phyloP scores from a whole-genome alignment of 768 basidiomycete species.

The Lactarius trivialis region DNA sequence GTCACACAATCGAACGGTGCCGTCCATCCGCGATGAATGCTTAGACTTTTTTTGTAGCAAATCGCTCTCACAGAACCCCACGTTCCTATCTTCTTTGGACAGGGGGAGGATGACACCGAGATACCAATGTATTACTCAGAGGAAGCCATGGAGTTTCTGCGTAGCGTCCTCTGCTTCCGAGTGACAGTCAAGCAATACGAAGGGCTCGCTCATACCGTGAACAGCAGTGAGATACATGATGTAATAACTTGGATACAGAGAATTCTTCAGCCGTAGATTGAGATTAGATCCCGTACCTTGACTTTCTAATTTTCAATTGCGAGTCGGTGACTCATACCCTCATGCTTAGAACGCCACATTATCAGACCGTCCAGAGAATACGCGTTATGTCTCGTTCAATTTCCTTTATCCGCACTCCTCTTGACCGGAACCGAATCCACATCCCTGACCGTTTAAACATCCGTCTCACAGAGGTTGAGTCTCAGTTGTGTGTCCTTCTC shows the following conservation, averaged over 20 bases:
- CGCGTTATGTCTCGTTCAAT: slow-evolving; percentile 27
- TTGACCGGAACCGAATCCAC: slow-evolving; percentile 28
- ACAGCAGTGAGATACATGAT: slow-evolving; percentile 32
- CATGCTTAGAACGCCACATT: neutral
- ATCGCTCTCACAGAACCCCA: slow-evolving; percentile 31
- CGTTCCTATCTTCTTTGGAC: slow-evolving; percentile 39
- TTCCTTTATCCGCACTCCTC: slow-evolving; percentile 9
- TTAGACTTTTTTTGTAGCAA: slow-evolving; percentile 23
- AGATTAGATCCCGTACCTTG: neutral
- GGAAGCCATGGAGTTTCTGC: slow-evolving; percentile 32
- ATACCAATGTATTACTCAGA: slow-evolving; percentile 34
- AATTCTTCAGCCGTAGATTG: neutral
- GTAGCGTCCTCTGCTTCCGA: slow-evolving; percentile 25
- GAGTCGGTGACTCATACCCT: too few relatives aligned
- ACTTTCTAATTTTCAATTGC: neutral
- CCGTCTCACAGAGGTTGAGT: slow-evolving; percentile 60
- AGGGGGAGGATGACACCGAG: slow-evolving; percentile 34
- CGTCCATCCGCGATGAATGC: neutral
- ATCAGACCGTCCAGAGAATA: neutral
- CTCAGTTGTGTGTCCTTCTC: slow-evolving; percentile 65
- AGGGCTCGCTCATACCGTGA: slow-evolving; percentile 32
- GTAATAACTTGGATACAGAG: slow-evolving; percentile 29
- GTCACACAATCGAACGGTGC: slow-evolving; percentile 1
- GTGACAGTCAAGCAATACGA: slow-evolving; percentile 30
- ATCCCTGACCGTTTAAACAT: slow-evolving; percentile 36